Base-by-base conservation (phyloP, 2,329 filamentous ascomycete species). In the Botrytis aclada region DNA sequence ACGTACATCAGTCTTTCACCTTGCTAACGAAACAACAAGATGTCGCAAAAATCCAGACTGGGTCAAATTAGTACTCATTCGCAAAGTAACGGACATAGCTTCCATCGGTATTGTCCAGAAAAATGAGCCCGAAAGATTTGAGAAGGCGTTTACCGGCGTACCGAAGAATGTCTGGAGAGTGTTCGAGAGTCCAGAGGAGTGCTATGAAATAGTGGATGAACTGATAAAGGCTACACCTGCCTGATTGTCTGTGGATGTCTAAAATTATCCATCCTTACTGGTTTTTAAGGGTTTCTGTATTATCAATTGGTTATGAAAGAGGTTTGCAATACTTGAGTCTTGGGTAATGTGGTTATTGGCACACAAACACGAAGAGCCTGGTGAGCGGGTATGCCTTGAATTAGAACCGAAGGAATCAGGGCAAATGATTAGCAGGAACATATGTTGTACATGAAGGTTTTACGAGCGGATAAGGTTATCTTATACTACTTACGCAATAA, bases 11-110 rank as follows among this genome's bases (percentile, higher is more conserved):
- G 20, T 34, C 37, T 5, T n/a, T 51, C 14, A 1, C 10, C 3
- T 29, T 60, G 64, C 74, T 77, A 67, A 76, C 61, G 25, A n/a
- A 34, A 6, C n/a, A 43, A 73, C 41, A 88, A 88, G 87, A 18
- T 91, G 88, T 77, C 86, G 89, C 70, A 86, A 86, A 66, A 88
- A 90, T 75, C 90, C 91, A 0, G 88, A 87, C 10, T 98, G 94
- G 93, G 88, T 98, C 74, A 88, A 89, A 74, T 87, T 92, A 20
- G 96, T 98, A 64, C 91, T 93, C 76, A 97, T 98, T 78, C 89
- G 95, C 71, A 95, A 93, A 80, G 94, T 96, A 0, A 90, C 86
- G 3, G 92, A 95, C 75, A 88, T 96, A 37, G 89, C 90, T 0
- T 88, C 87, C 2, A 78, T 89, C 18, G 88, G 91, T 45, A 92